Evolutionary conservation across 2,329 filamentous ascomycete species (phyloP), one percentile per base, ranked within the genome.

Genomic region (Colletotrichum spinosum): DNA sequence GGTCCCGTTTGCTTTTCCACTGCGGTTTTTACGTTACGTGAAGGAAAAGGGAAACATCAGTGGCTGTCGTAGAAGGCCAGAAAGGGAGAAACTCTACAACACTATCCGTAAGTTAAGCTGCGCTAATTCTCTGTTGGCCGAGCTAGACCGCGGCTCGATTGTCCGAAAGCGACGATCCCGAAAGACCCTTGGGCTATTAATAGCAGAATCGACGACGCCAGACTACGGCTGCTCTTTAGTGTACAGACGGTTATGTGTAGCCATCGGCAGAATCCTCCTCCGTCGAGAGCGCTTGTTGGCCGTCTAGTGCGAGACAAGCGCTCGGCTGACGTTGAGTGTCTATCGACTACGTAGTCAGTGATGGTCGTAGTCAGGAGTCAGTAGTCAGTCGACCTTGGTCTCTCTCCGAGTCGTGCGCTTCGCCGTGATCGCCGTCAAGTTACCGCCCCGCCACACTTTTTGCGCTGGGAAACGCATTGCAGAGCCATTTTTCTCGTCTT

Each of bases 151-250:
- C 25, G 25, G 4, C 25, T 25, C 25, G 25, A 55, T 50, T n/a
- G 48, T 49, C 25, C 38, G 55, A 25, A 4, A 25, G 25, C 25
- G 37, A 52, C 11, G 37, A 48, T 25, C 25, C 57, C 62, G 46
- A 50, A 35, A 7, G 13, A 39, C 61, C 61, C 52, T 48, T 42
- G 41, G 44, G 49, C 52, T 65, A 62, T 65, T 62, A 57, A 56
- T 57, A 62, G 17, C 17, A 9, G 37, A 65, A 41, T 49, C 39
- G 49, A 48, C 25, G 3, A 25, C 25, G 25, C 25, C 25, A 25
- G 25, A 25, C 25, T 1, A 41, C 13, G 44, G 44, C n/a, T 15
- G 15, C 8, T n/a, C 41, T 13, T 6, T 15, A 8, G 11, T 8
- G 41, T 3, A 44, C 12, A 13, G 41, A 44, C 4, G 12, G 2